These are phyloP conservation scores for Cruciata laevipes DNA, from an alignment of 257 asterid species.

Conservation along the genomic window DNA sequence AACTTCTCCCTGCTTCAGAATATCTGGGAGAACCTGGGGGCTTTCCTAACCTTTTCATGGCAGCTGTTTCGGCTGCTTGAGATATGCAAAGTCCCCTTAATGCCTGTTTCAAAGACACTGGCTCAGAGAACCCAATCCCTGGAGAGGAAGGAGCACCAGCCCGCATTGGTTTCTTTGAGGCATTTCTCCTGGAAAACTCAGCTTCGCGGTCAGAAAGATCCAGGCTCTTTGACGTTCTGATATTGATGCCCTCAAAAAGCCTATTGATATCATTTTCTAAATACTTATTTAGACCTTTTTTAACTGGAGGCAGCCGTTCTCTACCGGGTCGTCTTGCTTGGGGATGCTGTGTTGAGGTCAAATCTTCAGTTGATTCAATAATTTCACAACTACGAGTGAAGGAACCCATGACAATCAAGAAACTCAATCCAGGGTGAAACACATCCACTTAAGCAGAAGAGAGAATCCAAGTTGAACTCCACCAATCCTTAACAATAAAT, in stretches of 20 bases:
- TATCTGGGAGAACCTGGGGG: slow-evolving; percentile 70
- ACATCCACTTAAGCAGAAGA: slow-evolving; percentile 12
- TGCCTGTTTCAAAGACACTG: slow-evolving; percentile 82
- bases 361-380: slow-evolving; percentile 52
- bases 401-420: slow-evolving; percentile 44
- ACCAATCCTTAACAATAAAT: neutral
- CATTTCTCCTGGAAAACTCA: slow-evolving; percentile 28
- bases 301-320: slow-evolving; percentile 38
- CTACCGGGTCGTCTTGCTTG: slow-evolving; percentile 20
- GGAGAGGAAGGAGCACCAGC: slow-evolving; percentile 55
- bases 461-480: neutral
- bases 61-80: slow-evolving; percentile 93
- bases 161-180: slow-evolving; percentile 71
- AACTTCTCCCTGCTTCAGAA: slow-evolving; percentile 48
- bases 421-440: slow-evolving; percentile 6
- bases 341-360: slow-evolving; percentile 19
- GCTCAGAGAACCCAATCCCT: slow-evolving; percentile 73
- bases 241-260: slow-evolving; percentile 41
- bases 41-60: slow-evolving; percentile 53
- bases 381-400: slow-evolving; percentile 55
- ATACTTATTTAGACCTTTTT: slow-evolving; percentile 28
- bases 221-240: slow-evolving; percentile 37
- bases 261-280: slow-evolving; percentile 41
- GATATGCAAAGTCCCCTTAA: slow-evolving; percentile 91
- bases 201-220: slow-evolving; percentile 34